Percentiles rank a stretch among this genome's conserved stretches.
These are phyloP conservation scores for Luvunga scandens DNA, from an alignment of 345 rosid genomes.

Conservation along the genomic window DNA sequence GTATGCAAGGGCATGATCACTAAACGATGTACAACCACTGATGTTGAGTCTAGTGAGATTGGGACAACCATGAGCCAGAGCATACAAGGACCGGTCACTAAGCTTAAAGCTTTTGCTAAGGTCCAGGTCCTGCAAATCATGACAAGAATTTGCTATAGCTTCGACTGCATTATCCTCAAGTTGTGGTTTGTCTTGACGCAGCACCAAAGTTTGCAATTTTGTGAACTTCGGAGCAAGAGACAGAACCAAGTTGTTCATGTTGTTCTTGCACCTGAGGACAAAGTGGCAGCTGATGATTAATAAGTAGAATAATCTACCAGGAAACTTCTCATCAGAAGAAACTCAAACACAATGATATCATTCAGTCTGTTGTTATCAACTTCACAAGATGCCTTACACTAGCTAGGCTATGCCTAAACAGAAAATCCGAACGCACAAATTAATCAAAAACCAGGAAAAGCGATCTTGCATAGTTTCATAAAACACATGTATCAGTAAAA, in stretches of 20 bases:
- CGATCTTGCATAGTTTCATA: neutral
- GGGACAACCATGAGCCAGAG: slow-evolving; percentile 81
- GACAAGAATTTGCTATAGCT: slow-evolving; percentile 75
- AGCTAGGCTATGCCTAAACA: neutral
- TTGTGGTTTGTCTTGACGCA: slow-evolving; percentile 91
- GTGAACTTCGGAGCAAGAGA: slow-evolving; percentile 79
- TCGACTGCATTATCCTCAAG: slow-evolving; percentile 80
- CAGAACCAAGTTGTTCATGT: slow-evolving; percentile 80
- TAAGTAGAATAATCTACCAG: neutral
- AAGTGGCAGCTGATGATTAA: neutral
- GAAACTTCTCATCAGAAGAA: neutral
- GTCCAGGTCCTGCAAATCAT: slow-evolving; percentile 81
- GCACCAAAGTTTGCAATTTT: slow-evolving; percentile 60
- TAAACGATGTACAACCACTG: slow-evolving; percentile 83
- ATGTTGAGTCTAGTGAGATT: slow-evolving; percentile 82
- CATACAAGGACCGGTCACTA: slow-evolving; percentile 59
- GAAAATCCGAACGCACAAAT: neutral
- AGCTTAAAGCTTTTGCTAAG: slow-evolving; percentile 97
- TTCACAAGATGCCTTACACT: neutral
- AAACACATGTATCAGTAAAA: neutral
- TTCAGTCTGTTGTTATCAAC: neutral
- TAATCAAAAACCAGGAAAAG: neutral
- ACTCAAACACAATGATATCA: neutral
- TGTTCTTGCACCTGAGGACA: slow-evolving; percentile 66
- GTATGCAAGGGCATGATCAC: slow-evolving; percentile 57